Evolutionary conservation across 2,329 filamentous ascomycete species (phyloP), one percentile per base, ranked within the genome.

Genomic region (Fusarium falciforme): DNA sequence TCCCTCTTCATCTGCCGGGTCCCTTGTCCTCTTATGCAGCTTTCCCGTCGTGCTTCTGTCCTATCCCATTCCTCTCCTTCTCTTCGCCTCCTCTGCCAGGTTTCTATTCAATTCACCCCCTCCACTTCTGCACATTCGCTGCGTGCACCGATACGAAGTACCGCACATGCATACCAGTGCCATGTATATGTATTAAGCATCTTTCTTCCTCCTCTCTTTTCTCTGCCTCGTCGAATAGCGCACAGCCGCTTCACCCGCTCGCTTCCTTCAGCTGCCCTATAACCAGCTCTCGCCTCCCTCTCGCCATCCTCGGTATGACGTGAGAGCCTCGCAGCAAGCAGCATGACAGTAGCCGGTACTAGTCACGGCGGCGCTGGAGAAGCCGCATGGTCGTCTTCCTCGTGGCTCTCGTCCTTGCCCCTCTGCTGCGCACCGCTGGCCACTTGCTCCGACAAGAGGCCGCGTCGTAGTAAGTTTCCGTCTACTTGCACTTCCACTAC

Each of bases 371-470:
- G 85, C 72, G 78, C 80, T 79, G 83, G 83, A 77, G 80, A 83
- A 77, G 80, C 75, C 64, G 54, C 82, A 54, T 84, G 83, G 78
- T 77, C 44, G 16, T 49, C 44, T 25, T 49, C 82, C 68, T 86
- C 86, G 70, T 89, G 86, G 85, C 82, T 88, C 68, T 82, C 83
- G 72, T 84, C 83, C 67, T 71, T 88, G 71, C 81, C 82, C 66
- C 81, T 82, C 66, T 88, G 87, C 77, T 88, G 87, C 77, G 78
- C 79, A 71, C 82, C 84, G 71, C 77, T 83, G 70, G 77, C 80
- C 66, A 82, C 82, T 76, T 81, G 81, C 66, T 72, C 81, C 59
- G 81, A 84, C 69, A 82, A 85, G 74, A 83, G 82, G 80, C 76
- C 80, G 71, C 79, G 79, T 74, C 78, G 81, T 77, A 78, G 83